Percentiles rank a stretch among this genome's conserved stretches.
These are phyloP conservation scores for Calycina herbarum DNA, from an alignment of 2,329 filamentous ascomycete genomes.

Conservation along the genomic window DNA sequence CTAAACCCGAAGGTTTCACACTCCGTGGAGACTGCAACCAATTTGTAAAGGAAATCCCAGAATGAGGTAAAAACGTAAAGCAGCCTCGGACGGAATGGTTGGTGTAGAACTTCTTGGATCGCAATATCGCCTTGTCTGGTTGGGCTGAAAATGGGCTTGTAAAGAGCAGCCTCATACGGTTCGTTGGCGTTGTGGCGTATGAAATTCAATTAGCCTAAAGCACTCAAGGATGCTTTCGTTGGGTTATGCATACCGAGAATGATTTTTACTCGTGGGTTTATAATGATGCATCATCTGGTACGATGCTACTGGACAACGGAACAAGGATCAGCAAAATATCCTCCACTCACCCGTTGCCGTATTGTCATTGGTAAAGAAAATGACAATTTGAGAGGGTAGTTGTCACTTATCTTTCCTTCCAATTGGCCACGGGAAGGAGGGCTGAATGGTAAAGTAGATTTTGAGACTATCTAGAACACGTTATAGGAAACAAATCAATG, in stretches of 20 bases:
- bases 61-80: neutral
- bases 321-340: neutral
- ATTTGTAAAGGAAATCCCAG: neutral
- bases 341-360: neutral
- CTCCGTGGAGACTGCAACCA: neutral
- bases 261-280: constrained; percentile 4
- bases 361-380: too few relatives aligned
- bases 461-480: neutral
- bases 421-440: neutral
- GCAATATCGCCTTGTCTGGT: neutral
- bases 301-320: neutral
- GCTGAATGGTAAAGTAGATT: neutral
- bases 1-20: neutral
- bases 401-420: too few relatives aligned
- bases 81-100: neutral
- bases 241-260: neutral
- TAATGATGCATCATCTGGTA: neutral
- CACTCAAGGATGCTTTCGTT: neutral
- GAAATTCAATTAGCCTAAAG: neutral
- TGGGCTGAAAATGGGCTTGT: neutral
- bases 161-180: neutral
- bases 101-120: neutral
- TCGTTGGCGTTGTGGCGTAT: neutral
- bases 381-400: too few relatives aligned
- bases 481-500: neutral